Base-by-base conservation (phyloP, 495 filamentous ascomycete species). In the Hyaloscypha variabilis region DNA sequence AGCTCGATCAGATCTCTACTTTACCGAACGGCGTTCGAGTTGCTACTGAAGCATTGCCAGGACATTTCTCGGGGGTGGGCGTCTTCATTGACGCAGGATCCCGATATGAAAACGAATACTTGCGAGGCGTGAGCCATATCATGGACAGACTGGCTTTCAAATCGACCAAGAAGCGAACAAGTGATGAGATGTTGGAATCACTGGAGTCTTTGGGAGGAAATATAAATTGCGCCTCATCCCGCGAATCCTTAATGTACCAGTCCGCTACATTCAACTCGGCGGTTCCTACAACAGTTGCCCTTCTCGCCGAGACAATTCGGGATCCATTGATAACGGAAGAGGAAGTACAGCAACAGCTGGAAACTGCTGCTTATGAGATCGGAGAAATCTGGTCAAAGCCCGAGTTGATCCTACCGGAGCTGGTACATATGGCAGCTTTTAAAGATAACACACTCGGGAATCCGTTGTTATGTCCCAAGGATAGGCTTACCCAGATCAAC, bases 211-310 rank as follows among this genome's bases (percentile, higher is more conserved):
- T 99, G 6, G 95, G 95, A 29, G 95, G 95, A 24, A 97, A 96
- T 70, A 92, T 98, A 65, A 94, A 97, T 78, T 98, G 95, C 75
- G 93, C 92, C 36, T 97, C 94, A 0, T 97, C 94, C 0, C 83
- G 95, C 49, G 95, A 99, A 75, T 92, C 93, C 24, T 85, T 99
- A 73, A 98, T 99, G 95, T 99, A 99, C 79, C 96, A 98, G 76
- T 90, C 92, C 6, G 96, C 95, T 39, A 97, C 92, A 60, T 99
- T 99, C 85, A 99, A 99, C 79, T 90, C 90, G 13, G 87, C 94
- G 4, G 91, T 98, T 26, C 88, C 92, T 17, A 86, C 87, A 19
- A 91, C 95, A 28, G 83, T 95, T 11, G 96, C 83, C 11, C 79
- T 99, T 28, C 83, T 99, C 29, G 96, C 95, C 30, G 95, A 99